phyloP scores from a whole-genome alignment of 139 green algal genomes.

The Chlorella sp. region DNA sequence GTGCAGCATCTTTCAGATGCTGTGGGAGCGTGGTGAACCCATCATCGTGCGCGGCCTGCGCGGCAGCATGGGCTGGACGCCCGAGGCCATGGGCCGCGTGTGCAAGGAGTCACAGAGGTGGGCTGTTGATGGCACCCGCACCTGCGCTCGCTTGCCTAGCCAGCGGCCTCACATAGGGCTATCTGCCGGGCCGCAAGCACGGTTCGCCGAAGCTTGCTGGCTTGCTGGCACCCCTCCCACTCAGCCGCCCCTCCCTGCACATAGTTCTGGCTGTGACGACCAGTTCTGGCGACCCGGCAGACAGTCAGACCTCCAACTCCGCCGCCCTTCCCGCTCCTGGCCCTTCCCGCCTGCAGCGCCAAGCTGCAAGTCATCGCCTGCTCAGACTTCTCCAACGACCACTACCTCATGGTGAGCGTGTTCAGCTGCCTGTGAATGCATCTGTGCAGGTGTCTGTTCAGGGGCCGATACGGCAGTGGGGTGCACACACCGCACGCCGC shows the following conservation, averaged over 20 bases:
- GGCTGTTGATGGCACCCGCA: too few relatives aligned
- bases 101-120: slow-evolving; percentile 23
- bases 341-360: not conserved
- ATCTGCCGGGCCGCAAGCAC: too few relatives aligned
- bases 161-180: too few relatives aligned
- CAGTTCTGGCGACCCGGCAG: too few relatives aligned
- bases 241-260: too few relatives aligned
- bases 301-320: too few relatives aligned
- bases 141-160: too few relatives aligned
- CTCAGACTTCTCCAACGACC: not conserved
- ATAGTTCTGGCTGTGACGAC: too few relatives aligned
- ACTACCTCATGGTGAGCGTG: not conserved
- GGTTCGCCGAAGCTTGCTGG: too few relatives aligned
- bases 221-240: too few relatives aligned
- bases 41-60: slow-evolving; percentile 58
- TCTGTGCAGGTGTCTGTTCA: too few relatives aligned
- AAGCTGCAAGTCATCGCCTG: slow-evolving; percentile 40
- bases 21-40: slow-evolving; percentile 55
- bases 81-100: slow-evolving; percentile 51
- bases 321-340: not conserved
- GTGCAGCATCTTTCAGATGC: slow-evolving; percentile 43
- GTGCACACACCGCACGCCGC: not conserved
- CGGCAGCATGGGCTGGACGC: slow-evolving; percentile 51
- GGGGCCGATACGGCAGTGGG: not conserved
- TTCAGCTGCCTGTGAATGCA: too few relatives aligned